These are phyloP conservation scores for Chlamydomonas reinhardtii DNA, from an alignment of 163 green algal genomes.

Conservation along the genomic window DNA sequence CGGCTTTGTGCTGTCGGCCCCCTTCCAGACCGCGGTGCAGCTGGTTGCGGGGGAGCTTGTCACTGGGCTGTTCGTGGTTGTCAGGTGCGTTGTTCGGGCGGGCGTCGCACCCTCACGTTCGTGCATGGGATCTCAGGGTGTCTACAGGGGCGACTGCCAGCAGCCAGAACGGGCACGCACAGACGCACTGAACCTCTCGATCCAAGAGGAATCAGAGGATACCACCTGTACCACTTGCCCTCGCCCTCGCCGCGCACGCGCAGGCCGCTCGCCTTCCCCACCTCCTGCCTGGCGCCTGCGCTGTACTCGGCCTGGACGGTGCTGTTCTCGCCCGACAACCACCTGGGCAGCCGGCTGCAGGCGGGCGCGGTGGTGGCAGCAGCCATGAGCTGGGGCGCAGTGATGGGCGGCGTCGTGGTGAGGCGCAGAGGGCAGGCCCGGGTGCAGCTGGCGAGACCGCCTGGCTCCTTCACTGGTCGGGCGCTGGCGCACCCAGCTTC, in stretches of 20 bases:
- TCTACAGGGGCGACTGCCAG: no score
- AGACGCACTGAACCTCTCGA: no score
- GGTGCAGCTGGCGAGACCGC: no score
- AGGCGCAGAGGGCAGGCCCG: no score
- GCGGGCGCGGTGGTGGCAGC: background rate
- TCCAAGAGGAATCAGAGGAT: no score
- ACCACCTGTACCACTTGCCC: no score
- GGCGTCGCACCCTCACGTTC: no score
- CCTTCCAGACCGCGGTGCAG: constrained; percentile 3
- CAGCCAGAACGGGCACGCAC: no score
- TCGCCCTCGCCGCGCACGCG: no score
- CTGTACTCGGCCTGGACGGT: constrained; percentile 5
- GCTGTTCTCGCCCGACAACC: constrained; percentile 28
- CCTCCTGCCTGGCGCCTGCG: constrained; percentile 13
- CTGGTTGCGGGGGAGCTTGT: background rate
- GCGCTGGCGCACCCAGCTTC: no score
- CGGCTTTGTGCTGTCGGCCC: background rate
- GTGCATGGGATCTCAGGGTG: no score
- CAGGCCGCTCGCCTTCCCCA: constrained; percentile 18
- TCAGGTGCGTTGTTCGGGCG: background rate
- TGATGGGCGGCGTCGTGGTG: constrained; percentile 15
- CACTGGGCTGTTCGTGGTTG: background rate
- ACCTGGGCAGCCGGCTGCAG: constrained; percentile 20
- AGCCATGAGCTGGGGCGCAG: background rate
- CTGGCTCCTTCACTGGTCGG: no score